Evolutionary conservation across 2,329 filamentous ascomycete species (phyloP).

Genomic region (Scedosporium minutisporum): DNA sequence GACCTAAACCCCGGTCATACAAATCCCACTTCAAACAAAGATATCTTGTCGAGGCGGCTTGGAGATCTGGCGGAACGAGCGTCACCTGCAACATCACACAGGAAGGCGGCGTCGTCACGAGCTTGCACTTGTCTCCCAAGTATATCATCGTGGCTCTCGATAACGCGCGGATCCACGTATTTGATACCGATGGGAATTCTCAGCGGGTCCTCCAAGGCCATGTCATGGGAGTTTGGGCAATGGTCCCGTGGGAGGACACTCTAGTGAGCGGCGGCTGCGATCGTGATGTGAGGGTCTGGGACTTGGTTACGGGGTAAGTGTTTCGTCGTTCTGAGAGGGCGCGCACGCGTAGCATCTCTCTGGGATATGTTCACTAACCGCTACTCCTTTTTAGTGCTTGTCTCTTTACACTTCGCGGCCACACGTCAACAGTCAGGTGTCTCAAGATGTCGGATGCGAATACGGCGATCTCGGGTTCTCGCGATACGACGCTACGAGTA

Average conservation of each 20-base stretch:
- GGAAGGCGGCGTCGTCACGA: constrained; percentile 94
- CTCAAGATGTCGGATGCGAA: constrained; percentile 94
- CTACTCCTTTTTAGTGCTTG: constrained; percentile 31
- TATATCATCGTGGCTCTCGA: constrained; percentile 97
- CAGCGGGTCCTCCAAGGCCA: constrained; percentile 87
- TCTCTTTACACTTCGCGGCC: constrained; percentile 77
- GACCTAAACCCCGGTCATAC: constrained; percentile 70
- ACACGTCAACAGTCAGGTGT: constrained; percentile 93
- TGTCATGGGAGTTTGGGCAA: constrained; percentile 99
- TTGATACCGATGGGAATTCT: constrained; percentile 81
- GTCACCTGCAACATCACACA: constrained; percentile 84
- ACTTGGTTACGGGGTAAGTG: constrained; percentile 79
- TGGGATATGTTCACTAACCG: constrained; percentile 16
- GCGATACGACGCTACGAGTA: constrained; percentile 87
- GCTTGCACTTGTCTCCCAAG: constrained; percentile 83
- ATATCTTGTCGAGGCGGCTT: constrained; percentile 94
- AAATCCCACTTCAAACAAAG: constrained; percentile 96
- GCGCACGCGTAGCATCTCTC: not conserved
- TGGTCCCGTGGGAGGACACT: constrained; percentile 95
- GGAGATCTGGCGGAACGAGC: constrained; percentile 82
- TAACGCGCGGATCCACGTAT: constrained; percentile 97
- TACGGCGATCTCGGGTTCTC: constrained; percentile 90
- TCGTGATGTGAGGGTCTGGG: constrained; percentile 93
- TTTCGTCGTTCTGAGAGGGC: not conserved
- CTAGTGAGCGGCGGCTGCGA: constrained; percentile 95